Percentiles rank a stretch among this genome's conserved stretches.
Evolutionary conservation across 371 early-diverging fungal species (phyloP).

Genomic region (Mortierella sp.): DNA sequence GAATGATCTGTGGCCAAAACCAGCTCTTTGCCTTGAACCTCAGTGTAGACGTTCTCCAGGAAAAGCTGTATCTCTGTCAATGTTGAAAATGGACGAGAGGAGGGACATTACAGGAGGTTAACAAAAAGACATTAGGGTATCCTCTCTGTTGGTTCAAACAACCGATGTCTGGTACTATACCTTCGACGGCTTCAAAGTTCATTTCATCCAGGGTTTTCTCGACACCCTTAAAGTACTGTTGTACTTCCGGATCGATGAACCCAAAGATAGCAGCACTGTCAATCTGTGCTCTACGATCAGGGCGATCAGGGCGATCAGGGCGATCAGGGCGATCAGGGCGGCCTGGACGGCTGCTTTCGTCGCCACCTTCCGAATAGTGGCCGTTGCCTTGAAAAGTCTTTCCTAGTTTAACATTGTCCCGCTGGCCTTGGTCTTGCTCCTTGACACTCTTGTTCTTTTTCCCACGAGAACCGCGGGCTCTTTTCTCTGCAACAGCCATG

Average conservation of each 20-base stretch:
- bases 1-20: conserved; percentile 78
- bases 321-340: too few relatives aligned
- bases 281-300: conserved; percentile 39
- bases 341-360: conserved; percentile 20
- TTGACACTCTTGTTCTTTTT: conserved; percentile 46
- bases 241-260: conserved; percentile 71
- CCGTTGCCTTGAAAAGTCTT: conserved; percentile 36
- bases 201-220: conserved; percentile 78
- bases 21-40: conserved; percentile 81
- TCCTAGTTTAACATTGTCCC: conserved; percentile 18
- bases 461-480: conserved; percentile 53
- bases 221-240: conserved; percentile 78
- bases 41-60: conserved; percentile 79
- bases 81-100: background rate
- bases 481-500: conserved; percentile 44
- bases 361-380: conserved; percentile 25
- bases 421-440: background rate
- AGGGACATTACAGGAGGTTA: background rate
- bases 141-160: background rate
- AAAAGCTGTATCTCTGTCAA: conserved; percentile 73
- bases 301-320: conserved; percentile 1
- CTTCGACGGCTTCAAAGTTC: conserved; percentile 77
- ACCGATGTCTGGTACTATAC: conserved; percentile 37
- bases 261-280: conserved; percentile 68
- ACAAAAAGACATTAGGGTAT: background rate